Conservation (phyloP, 2,329 filamentous ascomycete genomes). For the Ophiostoma angusticollis region DNA sequence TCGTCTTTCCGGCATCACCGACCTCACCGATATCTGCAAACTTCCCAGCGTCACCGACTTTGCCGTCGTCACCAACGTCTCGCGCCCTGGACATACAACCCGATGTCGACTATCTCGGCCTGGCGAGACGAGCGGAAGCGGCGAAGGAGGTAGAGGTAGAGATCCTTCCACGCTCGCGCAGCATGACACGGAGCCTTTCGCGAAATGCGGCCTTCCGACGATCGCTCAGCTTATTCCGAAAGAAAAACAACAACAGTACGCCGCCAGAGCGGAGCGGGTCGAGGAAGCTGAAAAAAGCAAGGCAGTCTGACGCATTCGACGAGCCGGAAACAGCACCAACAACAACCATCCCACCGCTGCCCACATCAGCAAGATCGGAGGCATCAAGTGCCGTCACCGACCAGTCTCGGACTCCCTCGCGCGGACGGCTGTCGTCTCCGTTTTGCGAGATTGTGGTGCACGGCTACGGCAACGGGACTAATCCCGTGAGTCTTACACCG, state of each 20-base stretch:
- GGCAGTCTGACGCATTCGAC: constrained; percentile 1
- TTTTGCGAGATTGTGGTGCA: constrained; percentile 41
- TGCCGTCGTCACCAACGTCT: no score
- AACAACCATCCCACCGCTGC: no score
- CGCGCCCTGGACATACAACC: constrained; percentile 33
- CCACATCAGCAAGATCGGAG: no score
- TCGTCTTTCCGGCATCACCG: no score
- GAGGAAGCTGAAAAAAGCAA: background rate
- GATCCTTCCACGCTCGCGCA: constrained; percentile 14
- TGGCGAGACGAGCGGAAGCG: constrained; percentile 23
- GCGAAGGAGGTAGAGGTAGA: constrained; percentile 1
- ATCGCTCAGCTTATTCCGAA: constrained; percentile 22
- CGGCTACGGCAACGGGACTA: constrained; percentile 42
- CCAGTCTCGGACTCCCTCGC: background rate
- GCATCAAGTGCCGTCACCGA: background rate
- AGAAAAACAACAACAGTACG: background rate
- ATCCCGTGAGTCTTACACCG: constrained; percentile 14
- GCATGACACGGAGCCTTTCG: constrained; percentile 21
- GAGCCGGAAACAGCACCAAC: no score
- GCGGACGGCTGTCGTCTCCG: constrained; percentile 5
- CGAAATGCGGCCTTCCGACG: constrained; percentile 21
- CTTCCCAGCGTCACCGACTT: no score
- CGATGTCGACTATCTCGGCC: constrained; percentile 42
- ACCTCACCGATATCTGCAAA: no score
- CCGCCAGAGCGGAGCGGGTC: background rate